Evolutionary conservation across 1,139 yeast genomes (phyloP), one percentile per base, ranked within the genome.

Genomic region (Pichia sp.): DNA sequence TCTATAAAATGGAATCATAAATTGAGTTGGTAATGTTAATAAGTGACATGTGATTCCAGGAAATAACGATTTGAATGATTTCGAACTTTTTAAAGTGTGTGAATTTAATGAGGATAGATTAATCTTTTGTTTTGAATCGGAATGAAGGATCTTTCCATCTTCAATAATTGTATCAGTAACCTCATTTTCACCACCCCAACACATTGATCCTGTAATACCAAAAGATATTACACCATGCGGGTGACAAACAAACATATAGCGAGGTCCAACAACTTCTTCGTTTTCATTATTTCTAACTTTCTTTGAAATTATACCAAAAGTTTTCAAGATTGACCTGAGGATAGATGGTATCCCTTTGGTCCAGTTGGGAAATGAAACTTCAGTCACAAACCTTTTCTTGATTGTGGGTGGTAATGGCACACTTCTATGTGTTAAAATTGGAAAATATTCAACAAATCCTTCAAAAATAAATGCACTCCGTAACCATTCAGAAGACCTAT

Each of bases 221-320:
- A 90, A 76, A 0, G 96, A 87, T 28, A 90, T 89, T 28, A 92
- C 92, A 0, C 98, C 98, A 64, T 92, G 98, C 0, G 98, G 98
- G 65, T 90, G 97, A 62, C 88, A 86, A 0, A 97, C 96, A 67
- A 90, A 90, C 1, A 90, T 79, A 64, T 90, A 90, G 42, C 85
- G 72, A 1, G 94, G 88, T 0, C 92, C 94, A 1, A 79, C 71
- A n/a, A 70, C 62, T 2, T 73, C 68, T 37, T 64, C 66, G 39
- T 64, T 18, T 49, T 39, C 7, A 26, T 38, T 4, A 43, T 37
- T 3, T 42, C 51, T 38, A 36, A 44, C 31, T 42, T 49, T 7
- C 43, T 43, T 25, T 11, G 29, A 44, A 7, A 32, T 40, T 3
- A 29, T 5, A n/a, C 10, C 46, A 45, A 39, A 31, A 28, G 40